Evolutionary conservation across 2,329 filamentous ascomycete species (phyloP).

Genomic region (Volutella citrinella): DNA sequence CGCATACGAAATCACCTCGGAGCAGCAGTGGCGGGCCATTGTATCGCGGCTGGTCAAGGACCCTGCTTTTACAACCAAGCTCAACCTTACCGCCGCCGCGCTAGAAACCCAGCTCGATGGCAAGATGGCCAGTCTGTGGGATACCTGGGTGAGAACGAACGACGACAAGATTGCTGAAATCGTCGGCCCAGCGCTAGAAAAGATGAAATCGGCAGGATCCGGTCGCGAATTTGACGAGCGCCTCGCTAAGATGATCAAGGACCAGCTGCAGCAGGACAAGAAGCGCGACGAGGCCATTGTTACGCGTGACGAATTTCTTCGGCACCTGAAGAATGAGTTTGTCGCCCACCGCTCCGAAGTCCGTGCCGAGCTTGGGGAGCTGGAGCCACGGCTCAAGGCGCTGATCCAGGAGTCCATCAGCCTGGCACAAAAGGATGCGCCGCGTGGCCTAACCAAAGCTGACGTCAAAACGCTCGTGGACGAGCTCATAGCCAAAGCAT

Average conservation of each 20-base stretch:
- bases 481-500: conserved; percentile 38
- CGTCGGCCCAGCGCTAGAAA: conserved; percentile 30
- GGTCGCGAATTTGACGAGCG: conserved; percentile 32
- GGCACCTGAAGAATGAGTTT: conserved; percentile 39
- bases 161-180: conserved; percentile 33
- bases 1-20: conserved; percentile 38
- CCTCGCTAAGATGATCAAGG: conserved; percentile 35
- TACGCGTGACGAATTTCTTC: conserved; percentile 47
- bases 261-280: conserved; percentile 29
- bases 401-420: conserved; percentile 31
- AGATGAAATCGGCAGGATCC: conserved; percentile 32
- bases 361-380: conserved; percentile 36
- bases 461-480: conserved; percentile 43
- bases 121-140: conserved; percentile 43
- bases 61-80: conserved; percentile 23
- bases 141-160: conserved; percentile 52
- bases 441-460: conserved; percentile 33
- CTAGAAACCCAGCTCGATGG: conserved; percentile 25
- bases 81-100: conserved; percentile 24
- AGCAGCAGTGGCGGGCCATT: conserved; percentile 47
- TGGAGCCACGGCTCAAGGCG: conserved; percentile 33
- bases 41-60: conserved; percentile 39
- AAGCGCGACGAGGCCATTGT: conserved; percentile 38
- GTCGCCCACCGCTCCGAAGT: conserved; percentile 37
- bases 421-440: conserved; percentile 21